A percentile compares a stretch with the other conserved stretches of the same genome.
Conservation (phyloP, 2,329 filamentous ascomycete genomes). For the Emmonsia crescens region DNA sequence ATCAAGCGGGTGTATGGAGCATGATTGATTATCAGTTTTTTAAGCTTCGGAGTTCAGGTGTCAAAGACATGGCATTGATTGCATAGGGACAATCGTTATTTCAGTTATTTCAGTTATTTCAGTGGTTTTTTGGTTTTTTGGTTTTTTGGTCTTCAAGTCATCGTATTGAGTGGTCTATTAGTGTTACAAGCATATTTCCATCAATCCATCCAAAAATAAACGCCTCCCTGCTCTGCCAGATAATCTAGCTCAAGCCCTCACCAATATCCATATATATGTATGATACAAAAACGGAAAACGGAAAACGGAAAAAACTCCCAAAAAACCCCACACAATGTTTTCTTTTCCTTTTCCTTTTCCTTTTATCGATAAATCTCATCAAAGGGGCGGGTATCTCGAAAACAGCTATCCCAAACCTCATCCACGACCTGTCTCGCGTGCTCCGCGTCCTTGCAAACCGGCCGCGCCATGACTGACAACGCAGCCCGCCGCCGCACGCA, state of each 20-base stretch:
- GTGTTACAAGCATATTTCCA: neutral
- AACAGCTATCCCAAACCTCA: conserved; percentile 98
- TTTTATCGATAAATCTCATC: conserved; percentile 80
- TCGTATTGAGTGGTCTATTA: neutral
- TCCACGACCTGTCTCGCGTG: conserved; percentile 85
- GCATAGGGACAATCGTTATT: neutral
- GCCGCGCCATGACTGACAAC: conserved; percentile 65
- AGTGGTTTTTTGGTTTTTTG: neutral
- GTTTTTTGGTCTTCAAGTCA: neutral
- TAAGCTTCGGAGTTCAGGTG: neutral
- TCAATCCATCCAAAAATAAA: neutral
- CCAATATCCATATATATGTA: neutral
- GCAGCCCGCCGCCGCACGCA: conserved; percentile 78
- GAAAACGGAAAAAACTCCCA: neutral
- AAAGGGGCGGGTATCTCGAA: conserved; percentile 85
- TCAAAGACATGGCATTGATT: neutral
- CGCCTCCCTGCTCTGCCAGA: neutral
- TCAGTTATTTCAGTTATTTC: neutral
- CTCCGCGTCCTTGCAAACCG: conserved; percentile 70
- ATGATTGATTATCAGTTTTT: neutral
- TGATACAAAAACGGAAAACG: neutral
- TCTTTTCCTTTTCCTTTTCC: neutral
- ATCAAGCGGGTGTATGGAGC: neutral
- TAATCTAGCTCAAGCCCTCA: neutral
- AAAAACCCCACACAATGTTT: neutral